Base-by-base conservation (phyloP, 2,329 filamentous ascomycete genomes). In the Helminthosporium solani region DNA sequence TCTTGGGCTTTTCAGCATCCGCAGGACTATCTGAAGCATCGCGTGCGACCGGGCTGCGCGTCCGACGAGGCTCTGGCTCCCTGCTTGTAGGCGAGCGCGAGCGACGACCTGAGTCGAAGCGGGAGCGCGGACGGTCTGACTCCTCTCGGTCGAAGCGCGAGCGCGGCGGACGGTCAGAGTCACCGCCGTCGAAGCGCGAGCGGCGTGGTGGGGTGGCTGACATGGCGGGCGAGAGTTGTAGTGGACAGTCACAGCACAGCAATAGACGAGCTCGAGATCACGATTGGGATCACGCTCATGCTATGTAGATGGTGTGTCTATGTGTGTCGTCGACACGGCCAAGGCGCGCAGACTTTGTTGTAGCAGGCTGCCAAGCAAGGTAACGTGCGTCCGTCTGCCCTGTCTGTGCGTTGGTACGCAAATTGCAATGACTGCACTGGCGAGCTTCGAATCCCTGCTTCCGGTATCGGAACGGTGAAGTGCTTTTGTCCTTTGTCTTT, bases 181-280 rank as follows among this genome's bases (percentile, higher is more conserved):
- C 89, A 37, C 85, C 94, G 71, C 95, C 89, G 68, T 97, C 92
- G 73, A 97, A 96, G 70, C 92, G 90, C 65, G 90, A 96, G 52
- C 90, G 87, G 78, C 95, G 95, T 50, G 85, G 82, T 58, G 91
- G 87, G 53, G 86, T 79, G 62, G 94, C 40, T 25, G 47, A 40
- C 47, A 50, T 50, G 40, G 27, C 50, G 44, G 30, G 43, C 42
- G 45, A 21, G 20, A 15, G 6, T 15, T 20, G 14, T 31, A 12
- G 28, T 31, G 28, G 16, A 6, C 19, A 38, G 31, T 15, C 16
- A 15, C 15, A 34, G 40, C 27, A 37, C n/a, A 18, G 46, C 33
- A 20, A 25, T 18, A 30, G 42, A 33, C 25, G 28, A 12, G 30
- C 21, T 40, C 18, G 46, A 33, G n/a, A 33, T 20, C 14, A 30